Base-by-base conservation (phyloP, 768 basidiomycete species). In the Botryobasidium botryosum region DNA sequence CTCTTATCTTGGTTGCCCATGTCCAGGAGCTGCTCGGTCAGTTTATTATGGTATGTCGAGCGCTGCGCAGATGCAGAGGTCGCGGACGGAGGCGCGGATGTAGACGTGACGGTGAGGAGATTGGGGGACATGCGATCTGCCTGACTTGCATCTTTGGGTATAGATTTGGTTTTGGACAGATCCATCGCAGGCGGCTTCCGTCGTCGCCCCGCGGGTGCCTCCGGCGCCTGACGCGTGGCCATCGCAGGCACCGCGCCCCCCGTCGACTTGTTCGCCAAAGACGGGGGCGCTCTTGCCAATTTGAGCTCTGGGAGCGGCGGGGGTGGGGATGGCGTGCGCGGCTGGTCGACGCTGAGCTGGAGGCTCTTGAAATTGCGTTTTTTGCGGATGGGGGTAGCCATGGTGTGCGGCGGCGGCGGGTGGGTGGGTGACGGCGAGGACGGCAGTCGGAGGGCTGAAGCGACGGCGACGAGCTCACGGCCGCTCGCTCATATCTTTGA, bases 361-460 rank as follows among this genome's bases (percentile, higher is more conserved):
- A 90, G 72, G 31, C 71, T 76, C 63, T 86, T 88, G 72, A 86
- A 87, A 59, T 90, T 90, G 50, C 86, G 77, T 61, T 90, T 90
- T 70, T 86, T 85, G 62, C 85, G 79, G 50, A 85, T 72, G 44
- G 79, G 75, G 31, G 72, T 44, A 29, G 31, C 5, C 43, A 27
- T 44, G 42, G 15, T 39, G 20, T 8, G 39, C 24, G 21, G 18
- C 25, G 21, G 20, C 17, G 20, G 5, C 6, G 5, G n/a, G 20
- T 25, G 40, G 20, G 38, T 12, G 38, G 38, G 20, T 39, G 38
- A 39, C 21, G 38, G 20, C 20, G 32, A 21, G 8, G 17, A 8
- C 17, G n/a, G 6, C n/a, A 6, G 36, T 21, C 36, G 27, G 27
- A 29, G 42, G 31, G 17, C 23, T 17, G 42, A 43, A 23, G 42